Evolutionary conservation across 495 filamentous ascomycete species (phyloP).

Genomic region (Xylaria grammica): DNA sequence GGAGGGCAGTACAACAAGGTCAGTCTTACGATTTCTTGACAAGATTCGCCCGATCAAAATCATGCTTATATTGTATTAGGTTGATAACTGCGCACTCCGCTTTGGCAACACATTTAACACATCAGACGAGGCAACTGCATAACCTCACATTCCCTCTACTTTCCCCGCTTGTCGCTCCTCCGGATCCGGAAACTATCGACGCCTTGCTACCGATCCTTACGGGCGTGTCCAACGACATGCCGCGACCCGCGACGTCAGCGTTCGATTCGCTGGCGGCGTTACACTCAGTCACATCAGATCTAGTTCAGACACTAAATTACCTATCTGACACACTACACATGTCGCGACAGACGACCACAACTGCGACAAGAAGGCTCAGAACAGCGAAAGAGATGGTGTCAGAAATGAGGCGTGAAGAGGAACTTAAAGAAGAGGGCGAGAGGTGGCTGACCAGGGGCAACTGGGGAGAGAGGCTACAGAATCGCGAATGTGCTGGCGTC

Average conservation of each 20-base stretch:
- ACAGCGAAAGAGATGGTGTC: slow-evolving; percentile 79
- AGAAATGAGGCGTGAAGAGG: slow-evolving; percentile 81
- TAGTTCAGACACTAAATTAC: slow-evolving; percentile 78
- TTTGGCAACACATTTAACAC: slow-evolving; percentile 79
- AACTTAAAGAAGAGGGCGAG: slow-evolving; percentile 78
- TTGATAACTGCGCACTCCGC: slow-evolving; percentile 88
- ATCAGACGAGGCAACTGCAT: slow-evolving; percentile 83
- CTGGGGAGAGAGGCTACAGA: slow-evolving; percentile 76
- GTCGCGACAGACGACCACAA: slow-evolving; percentile 82
- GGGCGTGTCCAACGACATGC: slow-evolving; percentile 59
- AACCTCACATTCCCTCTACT: slow-evolving; percentile 78
- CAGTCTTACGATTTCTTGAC: slow-evolving; percentile 24
- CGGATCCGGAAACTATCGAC: slow-evolving; percentile 66
- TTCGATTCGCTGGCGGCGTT: slow-evolving; percentile 64
- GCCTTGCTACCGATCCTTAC: slow-evolving; percentile 68
- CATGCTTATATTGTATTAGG: slow-evolving; percentile 49
- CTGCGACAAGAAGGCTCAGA: slow-evolving; percentile 75
- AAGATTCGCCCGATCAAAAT: too few species aligned
- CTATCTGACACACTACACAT: slow-evolving; percentile 94
- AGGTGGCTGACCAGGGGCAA: slow-evolving; percentile 78
- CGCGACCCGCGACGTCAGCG: slow-evolving; percentile 56
- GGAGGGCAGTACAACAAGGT: slow-evolving; percentile 81
- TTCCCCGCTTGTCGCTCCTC: slow-evolving; percentile 58
- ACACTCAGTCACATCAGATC: slow-evolving; percentile 72
- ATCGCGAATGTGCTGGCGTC: slow-evolving; percentile 76